Conservation (phyloP, 164 flowering plant genomes). For the Tetrastigma voinierianum region DNA sequence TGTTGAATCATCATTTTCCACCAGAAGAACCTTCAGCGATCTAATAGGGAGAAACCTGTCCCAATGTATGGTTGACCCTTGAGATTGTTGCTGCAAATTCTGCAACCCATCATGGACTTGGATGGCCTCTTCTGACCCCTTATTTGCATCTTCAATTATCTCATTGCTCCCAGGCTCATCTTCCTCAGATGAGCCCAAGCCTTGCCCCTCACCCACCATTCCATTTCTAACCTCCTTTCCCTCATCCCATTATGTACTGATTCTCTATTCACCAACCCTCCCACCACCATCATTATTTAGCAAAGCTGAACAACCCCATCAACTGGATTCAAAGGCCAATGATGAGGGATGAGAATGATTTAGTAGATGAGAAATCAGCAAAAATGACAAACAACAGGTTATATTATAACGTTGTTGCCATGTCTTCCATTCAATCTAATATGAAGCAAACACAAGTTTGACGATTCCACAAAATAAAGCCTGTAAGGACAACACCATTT, state of each 20-base stretch:
- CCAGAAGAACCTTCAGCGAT: constrained; percentile 26
- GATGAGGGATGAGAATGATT: constrained; percentile 1
- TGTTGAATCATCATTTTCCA: no score
- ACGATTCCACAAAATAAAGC: no score
- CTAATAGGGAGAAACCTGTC: constrained; percentile 58
- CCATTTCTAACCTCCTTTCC: constrained; percentile 18
- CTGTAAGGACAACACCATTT: no score
- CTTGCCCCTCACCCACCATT: constrained; percentile 18
- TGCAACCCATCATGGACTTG: constrained; percentile 25
- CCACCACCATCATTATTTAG: constrained; percentile 15
- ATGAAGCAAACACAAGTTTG: no score
- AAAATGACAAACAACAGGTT: no score
- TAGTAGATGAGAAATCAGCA: not conserved
- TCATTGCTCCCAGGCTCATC: constrained; percentile 40
- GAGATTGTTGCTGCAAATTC: constrained; percentile 44
- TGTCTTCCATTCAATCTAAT: no score
- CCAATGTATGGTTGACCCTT: constrained; percentile 54
- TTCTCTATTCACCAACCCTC: constrained; percentile 6
- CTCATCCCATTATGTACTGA: constrained; percentile 9
- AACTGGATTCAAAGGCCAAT: constrained; percentile 21
- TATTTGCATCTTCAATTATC: constrained; percentile 19
- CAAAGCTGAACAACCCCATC: constrained; percentile 29
- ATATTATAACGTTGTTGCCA: no score
- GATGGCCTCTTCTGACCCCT: constrained; percentile 13
- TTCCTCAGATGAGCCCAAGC: constrained; percentile 20